A percentile compares a stretch with the other conserved stretches of the same genome.
These are phyloP conservation scores for Leccinum subfulvum DNA, from an alignment of 1,284 basidiomycete species.

Conservation along the genomic window DNA sequence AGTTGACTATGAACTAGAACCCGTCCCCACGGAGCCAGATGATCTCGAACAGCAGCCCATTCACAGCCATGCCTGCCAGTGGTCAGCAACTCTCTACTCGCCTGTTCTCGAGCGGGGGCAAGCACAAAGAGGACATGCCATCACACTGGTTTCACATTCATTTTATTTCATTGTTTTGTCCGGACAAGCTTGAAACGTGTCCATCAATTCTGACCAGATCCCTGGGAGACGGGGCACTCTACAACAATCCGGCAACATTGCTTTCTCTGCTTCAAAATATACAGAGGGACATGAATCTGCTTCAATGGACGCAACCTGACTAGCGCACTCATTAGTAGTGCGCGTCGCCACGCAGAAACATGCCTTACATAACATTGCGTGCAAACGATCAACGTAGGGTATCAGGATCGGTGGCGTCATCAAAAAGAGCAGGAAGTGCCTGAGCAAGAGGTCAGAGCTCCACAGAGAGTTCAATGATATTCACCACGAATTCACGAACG, in stretches of 20 bases:
- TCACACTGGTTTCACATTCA: too few relatives aligned
- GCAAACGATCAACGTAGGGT: constrained; percentile 73
- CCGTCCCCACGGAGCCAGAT: too few relatives aligned
- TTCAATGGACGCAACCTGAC: constrained; percentile 86
- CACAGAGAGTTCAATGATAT: constrained; percentile 81
- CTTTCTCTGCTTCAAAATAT: constrained; percentile 83
- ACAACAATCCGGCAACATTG: constrained; percentile 82
- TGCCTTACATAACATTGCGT: constrained; percentile 69
- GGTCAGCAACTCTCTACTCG: too few relatives aligned
- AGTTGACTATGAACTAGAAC: too few relatives aligned
- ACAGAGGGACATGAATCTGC: constrained; percentile 92
- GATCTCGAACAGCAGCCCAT: too few relatives aligned
- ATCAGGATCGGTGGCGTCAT: constrained; percentile 71
- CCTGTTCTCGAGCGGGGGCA: too few relatives aligned
- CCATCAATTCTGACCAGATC: too few relatives aligned
- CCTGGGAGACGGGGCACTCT: too few relatives aligned
- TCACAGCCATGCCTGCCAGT: too few relatives aligned
- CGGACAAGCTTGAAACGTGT: too few relatives aligned
- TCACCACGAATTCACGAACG: constrained; percentile 88
- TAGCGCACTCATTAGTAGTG: constrained; percentile 32
- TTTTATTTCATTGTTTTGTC: too few relatives aligned
- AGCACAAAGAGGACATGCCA: too few relatives aligned
- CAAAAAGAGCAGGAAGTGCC: constrained; percentile 71
- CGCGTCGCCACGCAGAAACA: constrained; percentile 18
- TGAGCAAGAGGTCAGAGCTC: constrained; percentile 72